Percentiles rank a stretch among this genome's conserved stretches.
Evolutionary conservation across 345 rosid species (phyloP).

Genomic region (Sisymbrium irio): DNA sequence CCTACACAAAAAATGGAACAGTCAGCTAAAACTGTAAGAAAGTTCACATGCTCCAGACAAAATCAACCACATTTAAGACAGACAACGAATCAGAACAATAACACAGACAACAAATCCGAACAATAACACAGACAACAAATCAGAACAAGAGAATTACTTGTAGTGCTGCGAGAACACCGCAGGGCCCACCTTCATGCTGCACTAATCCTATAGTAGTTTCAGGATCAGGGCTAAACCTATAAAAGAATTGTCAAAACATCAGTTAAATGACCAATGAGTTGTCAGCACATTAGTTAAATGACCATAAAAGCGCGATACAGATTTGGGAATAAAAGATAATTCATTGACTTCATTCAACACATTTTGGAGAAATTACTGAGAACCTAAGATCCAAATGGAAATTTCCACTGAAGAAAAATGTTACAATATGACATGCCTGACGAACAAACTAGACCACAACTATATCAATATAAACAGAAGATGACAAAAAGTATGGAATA

Average conservation of each 20-base stretch:
- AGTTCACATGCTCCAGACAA: slow-evolving; percentile 3
- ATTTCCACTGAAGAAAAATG: background rate
- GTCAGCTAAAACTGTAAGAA: slow-evolving; percentile 23
- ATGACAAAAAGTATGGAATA: background rate
- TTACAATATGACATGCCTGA: background rate
- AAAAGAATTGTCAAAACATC: slow-evolving; percentile 31
- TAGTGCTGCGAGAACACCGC: slow-evolving; percentile 96
- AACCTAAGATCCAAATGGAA: background rate
- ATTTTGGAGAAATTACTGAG: background rate
- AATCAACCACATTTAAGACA: background rate
- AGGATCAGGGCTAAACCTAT: slow-evolving; percentile 94
- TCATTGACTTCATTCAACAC: background rate
- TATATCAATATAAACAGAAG: background rate
- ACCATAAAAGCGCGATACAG: no score
- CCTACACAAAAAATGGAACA: slow-evolving; percentile 51
- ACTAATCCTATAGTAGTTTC: slow-evolving; percentile 98
- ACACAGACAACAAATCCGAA: background rate
- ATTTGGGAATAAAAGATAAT: background rate
- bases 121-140: background rate
- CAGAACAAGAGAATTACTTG: slow-evolving; percentile 56
- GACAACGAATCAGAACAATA: background rate
- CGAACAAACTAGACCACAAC: background rate
- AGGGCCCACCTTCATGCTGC: slow-evolving; percentile 99
- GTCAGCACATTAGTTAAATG: slow-evolving; percentile 30
- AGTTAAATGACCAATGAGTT: slow-evolving; percentile 20